Conservation (phyloP, 129 eudicot species). For the Ambrosia artemisiifolia region DNA sequence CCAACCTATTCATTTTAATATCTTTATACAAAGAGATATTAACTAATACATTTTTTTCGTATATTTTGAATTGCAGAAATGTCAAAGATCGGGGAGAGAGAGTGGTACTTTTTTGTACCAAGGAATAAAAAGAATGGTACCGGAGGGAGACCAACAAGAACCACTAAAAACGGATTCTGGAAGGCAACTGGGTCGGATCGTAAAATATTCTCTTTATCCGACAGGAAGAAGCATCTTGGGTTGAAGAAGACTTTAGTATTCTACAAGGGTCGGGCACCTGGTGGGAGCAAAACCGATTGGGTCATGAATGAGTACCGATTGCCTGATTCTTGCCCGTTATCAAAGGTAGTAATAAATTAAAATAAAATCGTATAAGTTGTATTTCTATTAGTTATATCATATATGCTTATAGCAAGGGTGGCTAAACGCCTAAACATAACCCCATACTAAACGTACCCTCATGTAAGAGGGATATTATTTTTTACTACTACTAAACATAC, state of each 20-base stretch:
- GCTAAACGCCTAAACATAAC: no score
- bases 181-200: constrained; percentile 94
- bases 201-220: constrained; percentile 47
- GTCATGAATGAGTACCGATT: constrained; percentile 86
- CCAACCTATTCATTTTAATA: no score
- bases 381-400: no score
- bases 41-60: no score
- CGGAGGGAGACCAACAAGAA: constrained; percentile 87
- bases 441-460: no score
- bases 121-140: constrained; percentile 62
- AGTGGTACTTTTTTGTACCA: constrained; percentile 86
- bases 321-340: constrained; percentile 44
- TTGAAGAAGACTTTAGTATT: constrained; percentile 75
- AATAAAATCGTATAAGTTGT: no score
- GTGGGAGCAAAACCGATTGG: constrained; percentile 78
- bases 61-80: constrained; percentile 35
- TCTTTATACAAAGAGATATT: no score
- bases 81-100: constrained; percentile 83
- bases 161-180: constrained; percentile 82
- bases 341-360: constrained; percentile 37
- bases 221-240: constrained; percentile 57
- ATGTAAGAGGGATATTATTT: no score
- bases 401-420: no score
- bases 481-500: no score
- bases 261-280: constrained; percentile 75